These are phyloP conservation scores for Podila epicladia DNA, from an alignment of 192 early-diverging fungal genomes.

Conservation along the genomic window DNA sequence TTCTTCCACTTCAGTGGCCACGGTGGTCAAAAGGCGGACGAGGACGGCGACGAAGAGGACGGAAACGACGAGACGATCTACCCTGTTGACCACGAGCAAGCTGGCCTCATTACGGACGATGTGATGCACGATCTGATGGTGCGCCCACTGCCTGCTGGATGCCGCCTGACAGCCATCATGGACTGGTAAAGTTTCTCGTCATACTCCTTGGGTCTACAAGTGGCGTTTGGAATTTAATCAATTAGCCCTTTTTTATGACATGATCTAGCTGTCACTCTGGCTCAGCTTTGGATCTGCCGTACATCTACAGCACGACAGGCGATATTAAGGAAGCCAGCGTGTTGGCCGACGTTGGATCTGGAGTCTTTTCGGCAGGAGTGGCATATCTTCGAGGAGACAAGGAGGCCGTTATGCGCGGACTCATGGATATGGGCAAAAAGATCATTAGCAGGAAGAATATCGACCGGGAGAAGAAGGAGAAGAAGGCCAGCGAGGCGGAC, in stretches of 20 bases:
- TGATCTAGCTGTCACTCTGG: slow-evolving; percentile 75
- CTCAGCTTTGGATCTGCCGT: slow-evolving; percentile 84
- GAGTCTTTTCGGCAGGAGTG: slow-evolving; percentile 56
- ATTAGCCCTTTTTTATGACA: too few relatives aligned
- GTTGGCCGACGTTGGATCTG: slow-evolving; percentile 58
- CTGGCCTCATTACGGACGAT: slow-evolving; percentile 80
- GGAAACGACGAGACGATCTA: slow-evolving; percentile 84
- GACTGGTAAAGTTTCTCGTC: slow-evolving; percentile 58
- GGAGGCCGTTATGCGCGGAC: slow-evolving; percentile 41
- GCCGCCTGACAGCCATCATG: slow-evolving; percentile 83
- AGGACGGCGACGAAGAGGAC: slow-evolving; percentile 81
- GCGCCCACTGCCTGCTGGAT: slow-evolving; percentile 67
- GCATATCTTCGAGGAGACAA: slow-evolving; percentile 59
- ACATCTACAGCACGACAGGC: slow-evolving; percentile 78
- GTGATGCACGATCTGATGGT: slow-evolving; percentile 81
- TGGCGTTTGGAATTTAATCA: too few relatives aligned
- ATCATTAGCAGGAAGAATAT: slow-evolving; percentile 20
- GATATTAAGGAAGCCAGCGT: slow-evolving; percentile 59
- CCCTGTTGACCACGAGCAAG: slow-evolving; percentile 61
- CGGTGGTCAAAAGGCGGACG: slow-evolving; percentile 67
- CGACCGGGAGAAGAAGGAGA: slow-evolving; percentile 6
- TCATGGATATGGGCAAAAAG: slow-evolving; percentile 57
- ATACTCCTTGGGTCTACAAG: too few relatives aligned
- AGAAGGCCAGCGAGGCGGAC: slow-evolving; percentile 67
- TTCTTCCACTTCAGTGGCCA: slow-evolving; percentile 88